Base-by-base conservation (phyloP, 257 asterid species). In the Galeopsis tetrahit region DNA sequence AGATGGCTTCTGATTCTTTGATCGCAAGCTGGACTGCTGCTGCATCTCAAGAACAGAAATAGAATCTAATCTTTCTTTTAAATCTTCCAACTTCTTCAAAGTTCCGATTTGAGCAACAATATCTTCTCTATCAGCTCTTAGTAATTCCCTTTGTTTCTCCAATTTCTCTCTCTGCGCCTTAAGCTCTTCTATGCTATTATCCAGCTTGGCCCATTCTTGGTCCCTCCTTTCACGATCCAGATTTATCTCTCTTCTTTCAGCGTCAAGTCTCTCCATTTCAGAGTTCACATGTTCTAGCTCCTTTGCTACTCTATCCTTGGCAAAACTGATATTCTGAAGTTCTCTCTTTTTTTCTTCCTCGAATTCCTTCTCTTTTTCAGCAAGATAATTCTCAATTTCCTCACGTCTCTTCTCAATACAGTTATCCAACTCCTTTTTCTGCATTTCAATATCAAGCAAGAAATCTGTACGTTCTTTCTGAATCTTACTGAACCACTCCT, bases 111-210 rank as follows among this genome's bases (percentile, higher is more conserved):
- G 97, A 77, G 85, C 68, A 72, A 92, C 86, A 69, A 95, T 92
- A 66, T 90, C 95, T 78, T 79, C 82, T 74, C 99, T 85, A 64
- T 95, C 99, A 68, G 92, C 90, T 62, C 79, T 91, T 35, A 95
- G 83, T 56, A 86, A 81, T 80, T 90, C 97, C 82, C 99, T 85
- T 81, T 95, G 98, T 77, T 90, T 90, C 89, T 90, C 99, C 81
- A 95, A 77, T 75, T 86, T 95, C 78, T 88, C 85, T 60, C 98
- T 89, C 78, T 95, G 99, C 77, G 78, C 81, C 83, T 82, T 86
- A 63, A 95, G 96, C 79, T 89, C 96, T 74, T 90, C 94, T 36
- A 92, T 89, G 5, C 90, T 88, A 35, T 58, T 83, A 69, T 85
- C 86, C 72, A 95, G 82, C 88, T 90, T 94, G 21, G 89, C 82